These are phyloP conservation scores for Xylaria sp. DNA, from an alignment of 2,329 filamentous ascomycete genomes.

Conservation along the genomic window DNA sequence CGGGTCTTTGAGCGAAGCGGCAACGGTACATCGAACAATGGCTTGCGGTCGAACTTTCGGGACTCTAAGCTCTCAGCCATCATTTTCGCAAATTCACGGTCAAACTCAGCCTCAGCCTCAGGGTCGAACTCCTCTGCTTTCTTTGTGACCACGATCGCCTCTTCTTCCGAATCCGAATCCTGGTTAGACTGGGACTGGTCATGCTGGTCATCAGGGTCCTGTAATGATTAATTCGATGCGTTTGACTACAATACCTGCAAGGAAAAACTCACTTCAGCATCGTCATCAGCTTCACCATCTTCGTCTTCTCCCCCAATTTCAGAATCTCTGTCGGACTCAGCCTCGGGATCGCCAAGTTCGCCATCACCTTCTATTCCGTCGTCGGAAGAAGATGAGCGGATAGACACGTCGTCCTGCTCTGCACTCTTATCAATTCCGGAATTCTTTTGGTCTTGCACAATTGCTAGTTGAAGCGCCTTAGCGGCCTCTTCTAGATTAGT, in stretches of 20 bases:
- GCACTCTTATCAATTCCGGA: constrained; percentile 74
- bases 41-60: constrained; percentile 93
- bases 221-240: constrained; percentile 29
- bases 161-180: constrained; percentile 79
- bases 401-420: constrained; percentile 79
- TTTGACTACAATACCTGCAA: not conserved
- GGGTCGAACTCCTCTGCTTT: constrained; percentile 91
- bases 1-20: constrained; percentile 81
- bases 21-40: constrained; percentile 95
- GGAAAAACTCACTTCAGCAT: constrained; percentile 59
- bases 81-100: constrained; percentile 97
- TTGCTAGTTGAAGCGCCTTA: constrained; percentile 85
- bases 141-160: constrained; percentile 90
- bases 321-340: constrained; percentile 68
- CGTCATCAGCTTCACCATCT: constrained; percentile 54
- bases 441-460: constrained; percentile 88
- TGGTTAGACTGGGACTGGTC: constrained; percentile 58
- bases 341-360: constrained; percentile 72
- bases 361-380: constrained; percentile 70
- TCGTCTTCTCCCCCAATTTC: constrained; percentile 70
- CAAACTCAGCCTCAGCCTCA: constrained; percentile 95
- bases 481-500: constrained; percentile 84
- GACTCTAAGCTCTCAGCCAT: constrained; percentile 98
- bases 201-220: constrained; percentile 60
- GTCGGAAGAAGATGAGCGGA: constrained; percentile 79